phyloP scores from a whole-genome alignment of 768 basidiomycete genomes.

The Flagelloscypha sp. region DNA sequence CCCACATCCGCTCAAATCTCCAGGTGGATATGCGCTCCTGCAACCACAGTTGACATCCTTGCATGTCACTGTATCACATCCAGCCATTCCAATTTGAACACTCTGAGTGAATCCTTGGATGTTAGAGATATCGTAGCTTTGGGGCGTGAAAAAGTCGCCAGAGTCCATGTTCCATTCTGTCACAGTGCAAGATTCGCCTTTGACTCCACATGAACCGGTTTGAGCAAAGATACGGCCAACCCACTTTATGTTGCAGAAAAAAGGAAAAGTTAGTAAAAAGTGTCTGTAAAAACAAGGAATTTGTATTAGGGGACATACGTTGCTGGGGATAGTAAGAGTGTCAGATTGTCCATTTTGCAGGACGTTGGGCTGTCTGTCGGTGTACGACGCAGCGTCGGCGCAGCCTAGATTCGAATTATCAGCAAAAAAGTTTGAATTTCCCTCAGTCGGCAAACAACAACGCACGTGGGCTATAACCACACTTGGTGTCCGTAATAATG shows the following conservation, averaged over 20 bases:
- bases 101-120: slow-evolving; percentile 35
- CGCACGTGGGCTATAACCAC: slow-evolving; percentile 31
- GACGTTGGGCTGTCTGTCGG: slow-evolving; percentile 24
- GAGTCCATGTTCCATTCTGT: slow-evolving; percentile 30
- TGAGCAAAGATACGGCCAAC: slow-evolving; percentile 33
- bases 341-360: slow-evolving; percentile 20
- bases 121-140: slow-evolving; percentile 37
- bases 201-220: slow-evolving; percentile 27
- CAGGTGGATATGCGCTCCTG: slow-evolving; percentile 22
- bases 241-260: slow-evolving; percentile 30
- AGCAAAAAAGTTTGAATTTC: background rate
- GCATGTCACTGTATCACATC: slow-evolving; percentile 32
- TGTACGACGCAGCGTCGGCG: slow-evolving; percentile 17
- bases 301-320: slow-evolving; percentile 11
- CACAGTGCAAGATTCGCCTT: slow-evolving; percentile 31
- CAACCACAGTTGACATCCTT: slow-evolving; percentile 30
- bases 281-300: background rate
- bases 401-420: slow-evolving; percentile 2
- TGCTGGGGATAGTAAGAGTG: slow-evolving; percentile 21
- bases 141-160: slow-evolving; percentile 11
- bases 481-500: slow-evolving; percentile 29
- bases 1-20: slow-evolving; percentile 29
- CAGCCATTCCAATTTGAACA: slow-evolving; percentile 24
- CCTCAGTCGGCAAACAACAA: background rate
- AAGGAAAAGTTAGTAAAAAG: background rate